These are phyloP conservation scores for Yamadazyma buinensis DNA, from an alignment of 1,139 yeast species.

Conservation along the genomic window DNA sequence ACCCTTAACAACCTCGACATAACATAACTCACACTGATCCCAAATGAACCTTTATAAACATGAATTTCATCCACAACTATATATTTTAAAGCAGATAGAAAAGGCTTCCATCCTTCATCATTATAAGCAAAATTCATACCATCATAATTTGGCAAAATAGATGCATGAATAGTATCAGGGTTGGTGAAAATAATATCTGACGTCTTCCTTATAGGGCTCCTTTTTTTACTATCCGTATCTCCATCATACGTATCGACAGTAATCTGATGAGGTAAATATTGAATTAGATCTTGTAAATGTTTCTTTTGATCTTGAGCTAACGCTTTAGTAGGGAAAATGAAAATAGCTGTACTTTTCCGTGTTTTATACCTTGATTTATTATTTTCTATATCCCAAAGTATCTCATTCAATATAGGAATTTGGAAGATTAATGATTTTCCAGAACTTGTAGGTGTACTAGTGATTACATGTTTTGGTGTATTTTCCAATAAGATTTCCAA, in stretches of 20 bases:
- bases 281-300: constrained; percentile 61
- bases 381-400: constrained; percentile 37
- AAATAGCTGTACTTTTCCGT: constrained; percentile 60
- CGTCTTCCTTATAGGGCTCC: constrained; percentile 51
- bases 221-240: constrained; percentile 63
- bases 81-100: constrained; percentile 58
- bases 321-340: constrained; percentile 94
- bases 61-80: constrained; percentile 91
- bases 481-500: constrained; percentile 50
- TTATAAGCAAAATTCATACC: constrained; percentile 13
- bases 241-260: constrained; percentile 88
- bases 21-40: constrained; percentile 83
- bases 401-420: constrained; percentile 68
- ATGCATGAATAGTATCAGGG: constrained; percentile 90
- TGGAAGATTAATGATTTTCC: constrained; percentile 94
- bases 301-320: constrained; percentile 94
- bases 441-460: constrained; percentile 91
- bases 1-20: constrained; percentile 59
- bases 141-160: constrained; percentile 71
- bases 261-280: constrained; percentile 33
- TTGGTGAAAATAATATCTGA: constrained; percentile 87
- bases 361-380: constrained; percentile 11
- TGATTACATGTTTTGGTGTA: constrained; percentile 57
- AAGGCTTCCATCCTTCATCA: constrained; percentile 58
- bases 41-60: constrained; percentile 85